Percentiles rank a stretch among this genome's conserved stretches.
Conservation (phyloP, 352 stramenopile genomes). For the Globisporangium paddicum region DNA sequence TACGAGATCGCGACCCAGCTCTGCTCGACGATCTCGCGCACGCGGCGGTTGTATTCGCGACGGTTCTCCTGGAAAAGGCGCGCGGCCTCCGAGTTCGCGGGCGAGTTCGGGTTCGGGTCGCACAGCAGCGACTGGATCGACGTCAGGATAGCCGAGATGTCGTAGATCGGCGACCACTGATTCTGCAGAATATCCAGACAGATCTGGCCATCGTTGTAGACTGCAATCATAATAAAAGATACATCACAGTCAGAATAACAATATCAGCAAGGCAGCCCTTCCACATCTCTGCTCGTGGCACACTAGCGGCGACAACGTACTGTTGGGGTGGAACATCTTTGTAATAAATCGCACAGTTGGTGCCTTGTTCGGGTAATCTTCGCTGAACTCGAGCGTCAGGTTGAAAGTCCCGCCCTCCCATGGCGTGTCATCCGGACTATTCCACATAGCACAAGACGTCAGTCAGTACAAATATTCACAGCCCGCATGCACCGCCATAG, state of each 20-base stretch:
- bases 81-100: conserved; percentile 98
- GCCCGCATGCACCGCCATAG: background rate
- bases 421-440: conserved; percentile 96
- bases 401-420: conserved; percentile 99
- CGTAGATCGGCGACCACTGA: conserved; percentile 99
- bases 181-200: conserved; percentile 99
- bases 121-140: conserved; percentile 99
- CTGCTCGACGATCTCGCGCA: conserved; percentile 98
- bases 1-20: conserved; percentile 92
- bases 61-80: conserved; percentile 98
- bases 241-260: no score
- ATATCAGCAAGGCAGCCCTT: conserved; percentile 7
- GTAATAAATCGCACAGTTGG: conserved; percentile 98
- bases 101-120: conserved; percentile 98
- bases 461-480: no score
- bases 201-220: conserved; percentile 91
- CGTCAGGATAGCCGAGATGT: conserved; percentile 99
- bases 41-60: conserved; percentile 98
- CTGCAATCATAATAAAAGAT: conserved; percentile 24
- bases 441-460: conserved; percentile 13
- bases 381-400: conserved; percentile 97
- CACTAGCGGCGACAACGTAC: conserved; percentile 23
- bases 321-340: conserved; percentile 99
- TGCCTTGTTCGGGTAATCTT: conserved; percentile 99
- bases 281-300: background rate